Base-by-base conservation (phyloP, 1,284 basidiomycete species). In the Xerocomus amazonicus region DNA sequence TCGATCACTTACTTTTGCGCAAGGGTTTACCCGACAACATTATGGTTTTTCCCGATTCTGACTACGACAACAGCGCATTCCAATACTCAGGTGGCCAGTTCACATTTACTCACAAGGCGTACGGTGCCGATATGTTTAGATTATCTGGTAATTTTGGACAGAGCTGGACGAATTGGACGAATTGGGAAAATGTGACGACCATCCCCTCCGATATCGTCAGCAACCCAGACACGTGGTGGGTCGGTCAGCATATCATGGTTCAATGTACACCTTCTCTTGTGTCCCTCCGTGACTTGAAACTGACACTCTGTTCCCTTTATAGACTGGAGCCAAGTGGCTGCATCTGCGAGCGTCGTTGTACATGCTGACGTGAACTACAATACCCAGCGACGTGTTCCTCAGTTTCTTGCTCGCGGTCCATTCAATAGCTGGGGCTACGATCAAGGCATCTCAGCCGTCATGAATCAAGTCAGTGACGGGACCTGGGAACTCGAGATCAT, bases 401-500 rank as follows among this genome's bases (percentile, higher is more conserved):
- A 93, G 63, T 76, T 93, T 59, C 73, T 96, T 44, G 87, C 84
- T 41, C 85, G 92, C 59, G 92, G 92, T 47, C 80, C 82, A 1
- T 96, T 91, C 78, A 96, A 96, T 64, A 72, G 79, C 39, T 96
- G 91, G 91, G 92, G 92, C 53, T 93, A 81, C 63, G 92, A 95
- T 71, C 75, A 83, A 54, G 92, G 92, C 63, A 78, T 92, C 41
- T 59, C 78, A 0, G 77, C 87, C 35, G 61, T 78, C 55, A 87
- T 93, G 81, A 70, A 69, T 35, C 79, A 84, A 50, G 77, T 77
- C 38, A 68, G 70, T 3, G 75, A 90, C 35, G 79, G 83, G 37
- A 72, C 73, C 48, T 92, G 88, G 88, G 82, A 87, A 59, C 75
- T 90, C 41, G 85, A 90, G 62, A 83, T 95, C 64, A 92, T 91